Base-by-base conservation (phyloP, 2,329 filamentous ascomycete genomes). In the Stemphylium lycopersici region DNA sequence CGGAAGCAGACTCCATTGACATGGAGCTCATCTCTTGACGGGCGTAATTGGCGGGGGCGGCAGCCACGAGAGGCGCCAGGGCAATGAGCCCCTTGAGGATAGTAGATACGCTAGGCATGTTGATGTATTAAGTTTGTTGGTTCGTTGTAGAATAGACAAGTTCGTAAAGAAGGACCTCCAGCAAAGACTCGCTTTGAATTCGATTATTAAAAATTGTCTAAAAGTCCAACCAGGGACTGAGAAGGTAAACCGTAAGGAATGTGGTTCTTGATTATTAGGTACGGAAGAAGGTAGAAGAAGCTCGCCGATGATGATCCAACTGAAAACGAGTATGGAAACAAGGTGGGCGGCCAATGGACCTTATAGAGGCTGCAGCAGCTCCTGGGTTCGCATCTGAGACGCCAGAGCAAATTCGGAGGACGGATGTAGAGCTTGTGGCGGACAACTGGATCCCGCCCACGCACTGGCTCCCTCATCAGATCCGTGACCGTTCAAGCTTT, bases 221-320 rank as follows among this genome's bases (percentile, higher is more conserved):
- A 39, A 55, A 65, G 73, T 76, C 73, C 73, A 76, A 71, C 73
- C 73, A 76, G 73, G 73, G 73, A 76, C 72, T 62, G 56, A 62
- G 68, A 67, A 73, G 71, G 31, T 58, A 63, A 70, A 74, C 57
- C 59, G 65, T 68, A 73, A 73, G 60, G 71, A 74, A 62, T 69
- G 72, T 71, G 62, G 61, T 63, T 49, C 53, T 29, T 62, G 59
- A 48, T 52, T 71, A 73, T 74, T 74, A 74, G 66, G 62, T 72
- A 73, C 57, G 59, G 65, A 65, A 58, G 62, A 70, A 61, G 57
- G 55, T 52, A 66, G 58, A 65, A 65, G 40, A 65, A 67, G 64
- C 62, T 67, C 62, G 67, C 67, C 70, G 71, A 63, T 61, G 69
- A 61, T 66, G 68, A 70, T 72, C 56, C 68, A 68, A 68, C 70